Conservation (phyloP, 768 basidiomycete genomes). For the Tephrocybe sp. region DNA sequence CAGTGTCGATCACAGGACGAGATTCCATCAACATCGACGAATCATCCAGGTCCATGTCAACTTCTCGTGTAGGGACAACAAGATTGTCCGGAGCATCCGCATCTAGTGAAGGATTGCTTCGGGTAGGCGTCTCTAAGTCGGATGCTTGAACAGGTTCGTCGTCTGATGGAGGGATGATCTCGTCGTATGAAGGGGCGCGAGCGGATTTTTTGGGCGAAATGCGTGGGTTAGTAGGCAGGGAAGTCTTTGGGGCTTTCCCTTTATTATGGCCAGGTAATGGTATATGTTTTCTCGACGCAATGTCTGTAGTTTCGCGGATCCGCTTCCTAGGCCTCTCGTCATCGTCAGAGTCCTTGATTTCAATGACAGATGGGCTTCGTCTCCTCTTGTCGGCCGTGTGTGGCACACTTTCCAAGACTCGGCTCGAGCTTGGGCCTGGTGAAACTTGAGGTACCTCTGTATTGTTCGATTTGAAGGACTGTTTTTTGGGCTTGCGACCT, state of each 20-base stretch:
- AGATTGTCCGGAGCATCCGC: background rate
- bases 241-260: constrained; percentile 12
- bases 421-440: constrained; percentile 20
- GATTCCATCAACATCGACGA: background rate
- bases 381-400: constrained; percentile 8
- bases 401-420: background rate
- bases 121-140: background rate
- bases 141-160: constrained; percentile 29
- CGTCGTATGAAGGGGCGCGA: constrained; percentile 25
- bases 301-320: constrained; percentile 6
- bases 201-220: constrained; percentile 16
- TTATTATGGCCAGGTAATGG: constrained; percentile 7
- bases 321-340: constrained; percentile 19
- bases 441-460: background rate
- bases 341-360: constrained; percentile 9
- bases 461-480: constrained; percentile 4
- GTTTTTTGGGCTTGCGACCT: constrained; percentile 22
- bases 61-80: background rate
- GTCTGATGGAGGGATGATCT: constrained; percentile 31
- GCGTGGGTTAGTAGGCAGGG: constrained; percentile 16
- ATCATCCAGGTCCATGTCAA: background rate
- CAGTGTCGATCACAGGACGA: background rate
- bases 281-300: constrained; percentile 1
- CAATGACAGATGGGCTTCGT: constrained; percentile 9
- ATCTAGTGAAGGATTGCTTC: too few species aligned